Evolutionary conservation across 1,284 basidiomycete genomes (phyloP).

Genomic region (Cryptococcus depauperatus): DNA sequence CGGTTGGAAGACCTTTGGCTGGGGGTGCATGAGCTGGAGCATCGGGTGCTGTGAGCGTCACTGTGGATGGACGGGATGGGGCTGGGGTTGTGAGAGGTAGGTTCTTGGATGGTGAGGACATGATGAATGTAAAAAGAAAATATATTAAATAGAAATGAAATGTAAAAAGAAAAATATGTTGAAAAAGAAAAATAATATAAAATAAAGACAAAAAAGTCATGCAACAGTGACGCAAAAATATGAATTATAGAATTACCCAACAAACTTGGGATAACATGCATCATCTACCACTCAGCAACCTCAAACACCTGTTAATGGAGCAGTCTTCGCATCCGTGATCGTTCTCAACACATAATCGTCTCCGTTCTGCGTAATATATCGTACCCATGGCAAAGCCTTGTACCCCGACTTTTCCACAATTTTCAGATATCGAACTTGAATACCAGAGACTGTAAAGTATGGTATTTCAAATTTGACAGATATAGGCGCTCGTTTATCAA

Average conservation of each 20-base stretch:
- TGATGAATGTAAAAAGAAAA: no score
- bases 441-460: constrained; percentile 94
- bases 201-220: no score
- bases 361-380: constrained; percentile 62
- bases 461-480: constrained; percentile 97
- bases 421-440: constrained; percentile 88
- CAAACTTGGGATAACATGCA: no score
- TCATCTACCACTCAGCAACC: neutral
- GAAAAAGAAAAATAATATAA: no score
- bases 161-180: no score
- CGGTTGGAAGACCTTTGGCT: constrained; percentile 10
- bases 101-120: neutral
- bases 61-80: neutral
- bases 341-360: constrained; percentile 66
- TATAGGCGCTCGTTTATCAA: constrained; percentile 86
- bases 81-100: constrained; percentile 2
- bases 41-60: constrained; percentile 5
- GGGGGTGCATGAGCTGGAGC: constrained; percentile 16
- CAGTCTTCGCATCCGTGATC: constrained; percentile 37
- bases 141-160: no score
- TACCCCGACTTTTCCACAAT: constrained; percentile 98
- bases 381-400: constrained; percentile 47
- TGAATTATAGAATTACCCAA: no score
- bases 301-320: constrained; percentile 1
- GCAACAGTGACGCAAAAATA: no score